A percentile compares a stretch with the other conserved stretches of the same genome.
phyloP scores from a whole-genome alignment of 306 rosid species.

The apple (Malus domestica) region DNA sequence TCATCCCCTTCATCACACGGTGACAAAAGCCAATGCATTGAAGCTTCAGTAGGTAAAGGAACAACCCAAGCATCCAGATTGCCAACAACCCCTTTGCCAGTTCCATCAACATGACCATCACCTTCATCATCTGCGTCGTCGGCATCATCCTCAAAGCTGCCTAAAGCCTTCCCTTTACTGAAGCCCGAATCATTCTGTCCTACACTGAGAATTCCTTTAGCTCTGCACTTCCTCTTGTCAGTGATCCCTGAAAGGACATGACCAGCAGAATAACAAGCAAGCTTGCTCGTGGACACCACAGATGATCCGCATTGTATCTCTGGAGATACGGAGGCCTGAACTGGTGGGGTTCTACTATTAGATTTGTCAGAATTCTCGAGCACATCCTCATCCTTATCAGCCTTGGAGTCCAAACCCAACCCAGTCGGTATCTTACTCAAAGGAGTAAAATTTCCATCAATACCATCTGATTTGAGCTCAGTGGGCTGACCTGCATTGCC shows the following conservation, averaged over 20 bases:
- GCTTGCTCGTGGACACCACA: slow-evolving; percentile 35
- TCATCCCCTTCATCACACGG: slow-evolving; percentile 48
- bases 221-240: slow-evolving; percentile 83
- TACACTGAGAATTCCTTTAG: slow-evolving; percentile 66
- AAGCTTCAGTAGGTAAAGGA: slow-evolving; percentile 72
- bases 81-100: slow-evolving; percentile 1
- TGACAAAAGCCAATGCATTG: slow-evolving; percentile 68
- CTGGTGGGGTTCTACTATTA: slow-evolving; percentile 55
- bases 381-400: slow-evolving; percentile 19
- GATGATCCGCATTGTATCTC: slow-evolving; percentile 65
- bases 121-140: slow-evolving; percentile 11
- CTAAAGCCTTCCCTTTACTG: slow-evolving; percentile 25
- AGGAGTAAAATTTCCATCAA: slow-evolving; percentile 39
- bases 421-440: slow-evolving; percentile 29
- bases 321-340: slow-evolving; percentile 68
- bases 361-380: slow-evolving; percentile 29
- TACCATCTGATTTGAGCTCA: slow-evolving; percentile 16
- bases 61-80: slow-evolving; percentile 33
- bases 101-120: neutral
- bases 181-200: slow-evolving; percentile 38
- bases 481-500: slow-evolving; percentile 19
- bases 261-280: slow-evolving; percentile 79
- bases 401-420: slow-evolving; percentile 18
- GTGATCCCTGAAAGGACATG: slow-evolving; percentile 67
- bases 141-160: slow-evolving; percentile 31